A percentile compares a stretch with the other conserved stretches of the same genome.
Conservation (phyloP, 2,329 filamentous ascomycete species). For the Tolypocladium album region DNA sequence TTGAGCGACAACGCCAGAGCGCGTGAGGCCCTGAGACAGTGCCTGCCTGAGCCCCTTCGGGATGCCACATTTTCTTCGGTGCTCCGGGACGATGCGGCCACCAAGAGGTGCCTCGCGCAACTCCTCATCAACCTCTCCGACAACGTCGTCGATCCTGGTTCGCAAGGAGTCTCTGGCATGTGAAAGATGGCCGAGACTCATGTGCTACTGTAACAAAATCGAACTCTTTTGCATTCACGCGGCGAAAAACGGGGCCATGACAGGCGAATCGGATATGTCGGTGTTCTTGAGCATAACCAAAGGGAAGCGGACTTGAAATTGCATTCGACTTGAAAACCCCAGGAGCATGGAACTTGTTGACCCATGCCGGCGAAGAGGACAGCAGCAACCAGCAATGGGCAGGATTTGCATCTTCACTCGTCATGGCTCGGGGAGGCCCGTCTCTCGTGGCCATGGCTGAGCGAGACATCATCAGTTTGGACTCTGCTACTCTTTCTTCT, state of each 20-base stretch:
- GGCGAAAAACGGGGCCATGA: not conserved
- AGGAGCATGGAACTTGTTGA: not conserved
- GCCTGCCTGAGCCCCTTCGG: conserved; percentile 93
- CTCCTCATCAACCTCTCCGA: conserved; percentile 93
- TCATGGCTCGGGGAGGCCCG: not conserved
- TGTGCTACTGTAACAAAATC: not conserved
- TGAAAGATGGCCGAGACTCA: conserved; percentile 7
- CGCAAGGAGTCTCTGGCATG: conserved; percentile 23
- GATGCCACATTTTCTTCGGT: conserved; percentile 97
- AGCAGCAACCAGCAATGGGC: not conserved
- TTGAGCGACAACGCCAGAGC: conserved; percentile 94
- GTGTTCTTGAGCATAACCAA: not conserved
- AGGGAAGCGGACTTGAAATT: not conserved
- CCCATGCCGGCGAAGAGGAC: not conserved
- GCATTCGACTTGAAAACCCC: not conserved
- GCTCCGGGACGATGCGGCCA: conserved; percentile 90
- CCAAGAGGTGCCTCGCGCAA: conserved; percentile 94
- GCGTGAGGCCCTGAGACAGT: conserved; percentile 88
- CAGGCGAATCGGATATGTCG: not conserved
- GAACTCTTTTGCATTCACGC: not conserved
- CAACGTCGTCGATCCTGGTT: conserved; percentile 51
- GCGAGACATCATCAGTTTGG: not conserved
- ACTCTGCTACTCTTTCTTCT: not conserved
- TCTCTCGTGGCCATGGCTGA: not conserved
- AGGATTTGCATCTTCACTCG: not conserved